Percentiles rank a stretch among this genome's conserved stretches.
Evolutionary conservation across 2,329 filamentous ascomycete species (phyloP).

Genomic region (Xylariaceae sp.): DNA sequence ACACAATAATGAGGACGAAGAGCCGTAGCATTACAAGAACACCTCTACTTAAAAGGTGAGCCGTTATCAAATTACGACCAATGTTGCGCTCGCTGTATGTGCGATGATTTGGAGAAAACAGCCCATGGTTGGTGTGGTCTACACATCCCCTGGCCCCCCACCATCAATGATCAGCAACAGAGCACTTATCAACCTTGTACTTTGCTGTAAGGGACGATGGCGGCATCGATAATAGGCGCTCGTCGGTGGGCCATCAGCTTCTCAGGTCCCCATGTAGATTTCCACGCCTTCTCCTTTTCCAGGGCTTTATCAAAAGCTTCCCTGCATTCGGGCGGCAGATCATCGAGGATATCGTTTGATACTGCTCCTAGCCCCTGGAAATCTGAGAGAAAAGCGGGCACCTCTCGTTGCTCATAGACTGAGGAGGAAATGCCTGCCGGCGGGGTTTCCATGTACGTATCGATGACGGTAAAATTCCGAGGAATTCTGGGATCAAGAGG

Average conservation of each 20-base stretch:
- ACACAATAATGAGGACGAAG: too few species aligned
- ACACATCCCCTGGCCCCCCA: too few species aligned
- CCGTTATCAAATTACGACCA: too few species aligned
- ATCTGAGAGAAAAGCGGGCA: conserved; percentile 55
- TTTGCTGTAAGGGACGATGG: conserved; percentile 64
- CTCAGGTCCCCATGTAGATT: conserved; percentile 75
- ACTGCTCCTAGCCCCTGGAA: conserved; percentile 69
- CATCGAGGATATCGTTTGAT: conserved; percentile 67
- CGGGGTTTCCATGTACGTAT: conserved; percentile 60
- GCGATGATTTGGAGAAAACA: too few species aligned
- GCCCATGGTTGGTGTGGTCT: too few species aligned
- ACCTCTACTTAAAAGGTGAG: too few species aligned
- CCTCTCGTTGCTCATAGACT: conserved; percentile 51
- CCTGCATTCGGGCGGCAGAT: conserved; percentile 73
- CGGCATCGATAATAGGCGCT: conserved; percentile 66
- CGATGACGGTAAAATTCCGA: conserved; percentile 63
- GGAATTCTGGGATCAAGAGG: conserved; percentile 55
- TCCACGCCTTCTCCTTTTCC: conserved; percentile 72
- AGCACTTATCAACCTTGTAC: too few species aligned
- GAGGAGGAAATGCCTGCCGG: conserved; percentile 52
- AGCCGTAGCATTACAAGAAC: too few species aligned
- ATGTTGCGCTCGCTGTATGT: too few species aligned
- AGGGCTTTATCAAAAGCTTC: conserved; percentile 73
- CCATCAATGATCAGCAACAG: too few species aligned
- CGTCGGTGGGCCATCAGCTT: conserved; percentile 58